Percentiles rank a stretch among this genome's conserved stretches.
Evolutionary conservation across 257 asterid species (phyloP).

Genomic region (Penstemon barbatus): DNA sequence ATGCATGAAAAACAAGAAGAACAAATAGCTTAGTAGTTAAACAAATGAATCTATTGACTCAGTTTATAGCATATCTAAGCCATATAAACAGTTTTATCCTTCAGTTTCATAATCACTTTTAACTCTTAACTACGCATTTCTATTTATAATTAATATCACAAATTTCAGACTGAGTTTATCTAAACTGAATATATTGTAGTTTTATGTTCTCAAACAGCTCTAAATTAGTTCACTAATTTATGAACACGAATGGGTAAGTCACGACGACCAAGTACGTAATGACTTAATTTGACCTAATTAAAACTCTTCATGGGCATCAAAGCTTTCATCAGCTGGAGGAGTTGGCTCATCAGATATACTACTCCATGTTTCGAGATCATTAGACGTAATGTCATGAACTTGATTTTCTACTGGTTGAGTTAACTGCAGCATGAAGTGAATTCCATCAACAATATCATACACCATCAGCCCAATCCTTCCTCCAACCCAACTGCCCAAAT

Average conservation of each 20-base stretch:
- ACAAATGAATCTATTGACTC: no score
- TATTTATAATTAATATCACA: neutral
- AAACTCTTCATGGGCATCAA: conserved; percentile 57
- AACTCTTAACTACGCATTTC: neutral
- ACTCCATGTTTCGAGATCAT: conserved; percentile 28
- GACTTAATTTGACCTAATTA: conserved; percentile 37
- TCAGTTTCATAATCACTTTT: neutral
- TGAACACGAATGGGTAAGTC: conserved; percentile 8
- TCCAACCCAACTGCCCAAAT: conserved; percentile 93
- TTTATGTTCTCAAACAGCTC: neutral
- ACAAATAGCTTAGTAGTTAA: no score
- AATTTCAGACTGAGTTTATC: conserved; percentile 12
- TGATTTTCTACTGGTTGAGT: conserved; percentile 36
- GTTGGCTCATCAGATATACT: conserved; percentile 39
- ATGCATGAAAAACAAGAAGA: no score
- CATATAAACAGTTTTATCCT: neutral
- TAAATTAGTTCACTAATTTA: conserved; percentile 6
- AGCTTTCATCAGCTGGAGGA: conserved; percentile 42
- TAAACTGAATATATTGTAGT: no score
- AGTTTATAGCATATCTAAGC: neutral
- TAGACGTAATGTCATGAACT: conserved; percentile 26
- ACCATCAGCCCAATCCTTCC: conserved; percentile 89
- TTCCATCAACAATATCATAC: conserved; percentile 81
- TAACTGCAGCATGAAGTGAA: conserved; percentile 51
- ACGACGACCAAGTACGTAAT: conserved; percentile 9